Evolutionary conservation across 1,284 basidiomycete genomes (phyloP).

Genomic region (Leccinum olivaceoglutinosum): DNA sequence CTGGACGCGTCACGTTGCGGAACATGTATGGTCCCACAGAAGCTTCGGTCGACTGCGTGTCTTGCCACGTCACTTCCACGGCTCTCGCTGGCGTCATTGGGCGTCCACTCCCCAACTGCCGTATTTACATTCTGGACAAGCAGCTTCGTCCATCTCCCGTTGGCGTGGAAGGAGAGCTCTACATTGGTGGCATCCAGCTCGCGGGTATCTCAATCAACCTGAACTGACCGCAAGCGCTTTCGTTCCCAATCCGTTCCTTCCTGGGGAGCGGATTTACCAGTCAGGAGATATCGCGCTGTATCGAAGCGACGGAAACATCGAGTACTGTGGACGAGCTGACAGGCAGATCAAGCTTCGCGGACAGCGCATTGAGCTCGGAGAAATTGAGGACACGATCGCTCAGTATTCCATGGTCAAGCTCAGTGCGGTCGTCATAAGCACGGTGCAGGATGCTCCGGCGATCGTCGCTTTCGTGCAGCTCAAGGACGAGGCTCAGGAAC

Average conservation of each 20-base stretch:
- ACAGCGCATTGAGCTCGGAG: conserved; percentile 28
- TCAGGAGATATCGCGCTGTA: conserved; percentile 29
- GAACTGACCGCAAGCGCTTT: conserved; percentile 24
- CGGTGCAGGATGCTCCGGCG: conserved; percentile 26
- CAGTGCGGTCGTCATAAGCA: conserved; percentile 21
- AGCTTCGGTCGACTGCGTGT: conserved; percentile 28
- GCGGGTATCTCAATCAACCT: conserved; percentile 25
- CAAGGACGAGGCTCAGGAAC: conserved; percentile 9
- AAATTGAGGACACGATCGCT: conserved; percentile 28
- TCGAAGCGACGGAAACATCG: conserved; percentile 24
- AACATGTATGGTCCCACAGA: conserved; percentile 35
- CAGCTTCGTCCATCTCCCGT: conserved; percentile 25
- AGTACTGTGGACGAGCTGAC: conserved; percentile 29
- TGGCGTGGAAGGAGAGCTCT: conserved; percentile 29
- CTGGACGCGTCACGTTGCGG: conserved; percentile 21
- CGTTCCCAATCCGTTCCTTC: conserved; percentile 24
- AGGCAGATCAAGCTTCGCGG: conserved; percentile 22
- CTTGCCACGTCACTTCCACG: conserved; percentile 23
- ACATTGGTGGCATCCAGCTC: conserved; percentile 29
- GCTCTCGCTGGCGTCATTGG: conserved; percentile 26
- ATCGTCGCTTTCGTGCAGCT: conserved; percentile 29
- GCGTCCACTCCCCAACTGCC: conserved; percentile 29
- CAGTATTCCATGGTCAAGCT: conserved; percentile 19
- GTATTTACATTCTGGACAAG: conserved; percentile 31
- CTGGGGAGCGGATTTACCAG: conserved; percentile 25